Evolutionary conservation across 768 basidiomycete species (phyloP), one percentile per base, ranked within the genome.

Genomic region (Asterophora lycoperdoides): DNA sequence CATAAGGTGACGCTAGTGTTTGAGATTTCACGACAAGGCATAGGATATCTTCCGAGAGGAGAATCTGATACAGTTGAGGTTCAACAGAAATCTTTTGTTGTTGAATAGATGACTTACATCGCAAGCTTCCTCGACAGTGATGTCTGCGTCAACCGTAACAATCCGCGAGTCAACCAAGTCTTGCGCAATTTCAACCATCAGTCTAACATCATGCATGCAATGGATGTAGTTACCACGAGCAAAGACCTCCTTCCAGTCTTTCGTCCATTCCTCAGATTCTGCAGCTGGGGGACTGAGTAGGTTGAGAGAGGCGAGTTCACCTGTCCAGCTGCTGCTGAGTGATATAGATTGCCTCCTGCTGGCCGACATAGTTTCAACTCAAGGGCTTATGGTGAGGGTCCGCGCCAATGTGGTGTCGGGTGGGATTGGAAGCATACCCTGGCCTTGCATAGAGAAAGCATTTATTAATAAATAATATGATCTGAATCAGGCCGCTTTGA

Each of bases 71-170:
- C n/a, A 29, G 1, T 37, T 7, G 26, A 8, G 8, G 15, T 26
- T 38, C 13, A 15, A 8, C 5, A 11, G 11, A 11, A 35, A 4
- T 18, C 19, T 29, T 11, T 33, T 10, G 11, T 9, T 8, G 32
- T 4, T 9, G n/a, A 9, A 32, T 36, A 4, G 28, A 23, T 29
- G 43, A 68, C 76, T 59, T 53, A 85, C 89, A 54, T 89, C 87
- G 59, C 88, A 91, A 10, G 89, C 88, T 37, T 87, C 84, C 63
- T 92, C 89, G 14, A 92, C 89, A 41, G 78, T 83, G 7, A 76
- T 80, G 38, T 88, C 80, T n/a, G 78, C 78, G 46, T 83, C 81
- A 8, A 91, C 74, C 20, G 73, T 69, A 13, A 88, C 77, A 41
- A 90, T 75, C 3, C 77, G 78, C 37, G 76, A 76, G 61, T 89